Evolutionary conservation across 352 stramenopile species (phyloP).

Genomic region (Phytophthora idaei): DNA sequence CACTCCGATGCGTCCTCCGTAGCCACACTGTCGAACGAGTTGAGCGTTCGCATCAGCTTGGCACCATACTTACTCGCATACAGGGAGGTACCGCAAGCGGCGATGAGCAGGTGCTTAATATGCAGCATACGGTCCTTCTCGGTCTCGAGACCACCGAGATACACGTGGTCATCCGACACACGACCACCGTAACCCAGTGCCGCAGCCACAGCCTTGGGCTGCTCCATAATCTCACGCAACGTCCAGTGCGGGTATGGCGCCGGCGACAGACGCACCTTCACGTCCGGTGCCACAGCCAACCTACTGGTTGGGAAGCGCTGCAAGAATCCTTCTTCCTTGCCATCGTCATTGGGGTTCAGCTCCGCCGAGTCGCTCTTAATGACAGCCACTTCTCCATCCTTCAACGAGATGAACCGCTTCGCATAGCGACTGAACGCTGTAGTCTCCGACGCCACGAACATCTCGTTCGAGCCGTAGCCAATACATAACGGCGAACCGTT

Average conservation of each 20-base stretch:
- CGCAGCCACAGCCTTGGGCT: conserved; percentile 95
- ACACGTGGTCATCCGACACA: conserved; percentile 93
- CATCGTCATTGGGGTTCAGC: conserved; percentile 88
- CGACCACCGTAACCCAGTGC: conserved; percentile 94
- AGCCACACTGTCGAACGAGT: conserved; percentile 93
- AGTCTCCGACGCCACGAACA: conserved; percentile 97
- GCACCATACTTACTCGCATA: conserved; percentile 96
- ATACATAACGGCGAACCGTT: conserved; percentile 96
- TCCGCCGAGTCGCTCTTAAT: conserved; percentile 93
- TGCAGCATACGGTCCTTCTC: conserved; percentile 90
- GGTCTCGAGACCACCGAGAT: conserved; percentile 93
- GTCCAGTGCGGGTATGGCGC: conserved; percentile 97
- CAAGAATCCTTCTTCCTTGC: conserved; percentile 79
- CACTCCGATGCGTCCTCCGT: conserved; percentile 93
- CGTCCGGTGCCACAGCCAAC: conserved; percentile 91
- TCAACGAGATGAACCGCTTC: conserved; percentile 98
- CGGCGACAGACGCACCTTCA: conserved; percentile 94
- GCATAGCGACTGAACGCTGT: conserved; percentile 95
- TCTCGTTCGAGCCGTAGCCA: conserved; percentile 92
- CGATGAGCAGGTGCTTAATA: conserved; percentile 95
- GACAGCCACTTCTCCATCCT: conserved; percentile 96
- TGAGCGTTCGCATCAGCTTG: conserved; percentile 97
- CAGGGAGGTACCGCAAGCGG: conserved; percentile 95
- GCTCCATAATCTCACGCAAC: conserved; percentile 95
- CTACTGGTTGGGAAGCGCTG: conserved; percentile 88